phyloP scores from a whole-genome alignment of 306 rosid species.

The Casuarina cunninghamiana region DNA sequence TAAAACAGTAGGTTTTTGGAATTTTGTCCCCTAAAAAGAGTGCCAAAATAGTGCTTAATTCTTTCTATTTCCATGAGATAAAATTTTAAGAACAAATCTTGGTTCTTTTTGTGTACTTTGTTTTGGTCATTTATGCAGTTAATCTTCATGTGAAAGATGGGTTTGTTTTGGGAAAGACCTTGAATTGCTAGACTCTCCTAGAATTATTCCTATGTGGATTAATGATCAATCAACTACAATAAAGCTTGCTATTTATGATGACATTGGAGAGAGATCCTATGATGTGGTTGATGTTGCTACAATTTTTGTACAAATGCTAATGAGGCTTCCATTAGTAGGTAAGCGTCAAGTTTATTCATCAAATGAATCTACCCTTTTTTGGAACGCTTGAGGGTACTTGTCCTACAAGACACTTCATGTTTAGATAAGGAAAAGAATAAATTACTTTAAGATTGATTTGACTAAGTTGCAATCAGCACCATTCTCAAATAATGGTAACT shows the following conservation, averaged over 20 bases:
- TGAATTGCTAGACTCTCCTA: conserved; percentile 92
- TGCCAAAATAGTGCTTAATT: background rate
- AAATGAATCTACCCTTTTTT: background rate
- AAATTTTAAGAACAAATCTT: conserved; percentile 16
- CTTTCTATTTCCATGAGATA: conserved; percentile 10
- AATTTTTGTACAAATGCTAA: conserved; percentile 84
- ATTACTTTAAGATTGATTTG: background rate
- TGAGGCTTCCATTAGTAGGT: conserved; percentile 79
- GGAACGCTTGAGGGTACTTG: background rate
- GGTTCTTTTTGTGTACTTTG: background rate
- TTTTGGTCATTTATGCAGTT: conserved; percentile 7
- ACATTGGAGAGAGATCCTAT: conserved; percentile 92
- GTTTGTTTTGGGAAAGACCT: conserved; percentile 89
- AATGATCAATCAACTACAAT: conserved; percentile 91
- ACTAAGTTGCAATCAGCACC: background rate
- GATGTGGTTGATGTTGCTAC: conserved; percentile 77
- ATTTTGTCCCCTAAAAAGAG: conserved; percentile 15
- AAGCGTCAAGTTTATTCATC: conserved; percentile 17
- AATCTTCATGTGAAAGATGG: conserved; percentile 61
- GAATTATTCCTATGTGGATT: conserved; percentile 90
- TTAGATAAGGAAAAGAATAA: background rate
- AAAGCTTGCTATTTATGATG: conserved; percentile 96
- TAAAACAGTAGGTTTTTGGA: background rate
- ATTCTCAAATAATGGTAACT: background rate
- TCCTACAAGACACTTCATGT: background rate